phyloP scores from a whole-genome alignment of 768 basidiomycete species.

The Termitomyces sp. region DNA sequence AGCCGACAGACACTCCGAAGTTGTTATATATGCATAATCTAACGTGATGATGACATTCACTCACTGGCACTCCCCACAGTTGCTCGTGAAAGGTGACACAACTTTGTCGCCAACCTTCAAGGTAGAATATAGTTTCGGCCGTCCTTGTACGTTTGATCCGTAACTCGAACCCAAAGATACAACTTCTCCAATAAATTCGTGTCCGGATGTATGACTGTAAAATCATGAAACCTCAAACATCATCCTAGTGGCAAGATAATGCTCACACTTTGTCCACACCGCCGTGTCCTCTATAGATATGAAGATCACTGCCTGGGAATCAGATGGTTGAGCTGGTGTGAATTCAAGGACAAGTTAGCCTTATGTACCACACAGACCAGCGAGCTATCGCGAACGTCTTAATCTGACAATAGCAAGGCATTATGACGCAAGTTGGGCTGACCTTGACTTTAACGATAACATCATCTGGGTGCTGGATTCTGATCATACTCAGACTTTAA shows the following conservation, averaged over 20 bases:
- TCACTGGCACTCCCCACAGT: conserved; percentile 82
- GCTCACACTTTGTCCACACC: conserved; percentile 48
- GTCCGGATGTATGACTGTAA: conserved; percentile 59
- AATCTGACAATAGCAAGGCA: not conserved
- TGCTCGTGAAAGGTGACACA: conserved; percentile 76
- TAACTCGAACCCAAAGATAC: conserved; percentile 62
- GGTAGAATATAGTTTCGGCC: conserved; percentile 58
- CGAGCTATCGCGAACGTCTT: conserved; percentile 34
- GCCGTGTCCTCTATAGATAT: conserved; percentile 65
- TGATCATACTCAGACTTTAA: not conserved
- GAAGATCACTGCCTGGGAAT: conserved; percentile 58
- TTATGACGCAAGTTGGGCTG: conserved; percentile 10
- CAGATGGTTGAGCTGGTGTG: not conserved
- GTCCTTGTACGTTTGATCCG: conserved; percentile 31
- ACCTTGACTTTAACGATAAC: conserved; percentile 74
- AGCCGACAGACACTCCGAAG: conserved; percentile 56
- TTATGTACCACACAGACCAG: conserved; percentile 53
- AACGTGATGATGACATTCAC: conserved; percentile 17
- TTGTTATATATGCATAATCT: not conserved
- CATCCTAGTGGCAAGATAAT: not conserved
- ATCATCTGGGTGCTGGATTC: conserved; percentile 70
- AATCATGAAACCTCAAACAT: not conserved
- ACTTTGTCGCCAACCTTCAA: conserved; percentile 72
- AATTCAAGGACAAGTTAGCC: not conserved
- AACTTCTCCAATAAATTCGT: conserved; percentile 75